A percentile compares a stretch with the other conserved stretches of the same genome.
These are phyloP conservation scores for Triangularia setosa DNA, from an alignment of 2,329 filamentous ascomycete species.

Conservation along the genomic window DNA sequence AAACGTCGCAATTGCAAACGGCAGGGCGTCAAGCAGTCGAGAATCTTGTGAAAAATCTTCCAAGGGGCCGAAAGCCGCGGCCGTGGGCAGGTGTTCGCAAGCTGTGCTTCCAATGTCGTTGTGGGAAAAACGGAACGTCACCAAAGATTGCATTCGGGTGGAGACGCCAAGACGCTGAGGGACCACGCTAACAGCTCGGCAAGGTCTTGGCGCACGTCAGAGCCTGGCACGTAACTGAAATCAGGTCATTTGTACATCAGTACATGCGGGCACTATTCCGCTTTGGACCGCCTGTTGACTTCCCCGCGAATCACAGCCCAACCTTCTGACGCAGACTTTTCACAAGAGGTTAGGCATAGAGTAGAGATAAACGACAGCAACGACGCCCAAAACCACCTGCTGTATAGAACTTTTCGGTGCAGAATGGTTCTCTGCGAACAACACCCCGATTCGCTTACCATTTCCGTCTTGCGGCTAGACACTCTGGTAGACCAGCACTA, in stretches of 20 bases:
- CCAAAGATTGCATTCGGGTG: neutral
- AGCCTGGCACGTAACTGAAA: constrained; percentile 16
- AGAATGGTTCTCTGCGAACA: neutral
- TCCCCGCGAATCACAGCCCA: neutral
- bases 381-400: neutral
- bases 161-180: neutral
- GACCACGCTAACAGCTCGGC: neutral
- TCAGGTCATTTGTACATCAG: constrained; percentile 22
- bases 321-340: neutral
- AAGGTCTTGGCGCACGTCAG: neutral
- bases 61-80: neutral
- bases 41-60: neutral
- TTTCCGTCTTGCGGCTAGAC: neutral
- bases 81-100: neutral
- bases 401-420: neutral
- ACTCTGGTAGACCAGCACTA: too few species aligned
- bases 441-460: neutral
- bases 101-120: neutral
- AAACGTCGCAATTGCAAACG: neutral
- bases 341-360: neutral
- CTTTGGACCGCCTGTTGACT: neutral
- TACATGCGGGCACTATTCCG: neutral
- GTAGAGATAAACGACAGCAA: neutral
- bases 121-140: neutral
- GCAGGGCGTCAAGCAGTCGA: neutral